Evolutionary conservation across 306 rosid species (phyloP).

Genomic region (Dryas drummondii): DNA sequence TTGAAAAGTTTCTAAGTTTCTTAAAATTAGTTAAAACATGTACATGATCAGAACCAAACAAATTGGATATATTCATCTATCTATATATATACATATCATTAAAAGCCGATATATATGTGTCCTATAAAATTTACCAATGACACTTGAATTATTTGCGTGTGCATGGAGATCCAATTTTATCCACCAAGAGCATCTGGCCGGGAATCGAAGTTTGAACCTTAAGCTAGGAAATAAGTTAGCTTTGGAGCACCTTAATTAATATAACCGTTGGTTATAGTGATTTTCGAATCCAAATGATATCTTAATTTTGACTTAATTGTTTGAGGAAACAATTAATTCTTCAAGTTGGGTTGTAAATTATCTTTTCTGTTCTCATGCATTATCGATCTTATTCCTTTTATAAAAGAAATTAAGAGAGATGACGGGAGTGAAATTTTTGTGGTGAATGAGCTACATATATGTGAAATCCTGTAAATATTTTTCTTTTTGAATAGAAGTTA

Average conservation of each 20-base stretch:
- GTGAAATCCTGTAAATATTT: too few species aligned
- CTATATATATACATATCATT: background rate
- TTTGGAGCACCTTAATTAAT: background rate
- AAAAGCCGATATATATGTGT: background rate
- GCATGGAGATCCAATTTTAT: background rate
- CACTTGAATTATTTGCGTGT: background rate
- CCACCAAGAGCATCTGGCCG: conserved; percentile 3
- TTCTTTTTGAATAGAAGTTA: too few species aligned
- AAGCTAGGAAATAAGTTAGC: background rate
- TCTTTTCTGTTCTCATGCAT: too few species aligned
- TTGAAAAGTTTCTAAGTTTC: conserved; percentile 5
- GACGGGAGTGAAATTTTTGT: too few species aligned
- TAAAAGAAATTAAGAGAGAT: too few species aligned
- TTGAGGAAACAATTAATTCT: too few species aligned
- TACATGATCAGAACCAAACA: conserved; percentile 5
- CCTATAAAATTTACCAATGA: background rate
- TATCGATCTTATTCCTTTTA: too few species aligned
- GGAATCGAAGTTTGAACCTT: conserved; percentile 20
- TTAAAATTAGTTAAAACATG: background rate
- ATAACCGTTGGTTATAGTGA: background rate
- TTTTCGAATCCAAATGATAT: conserved; percentile 19
- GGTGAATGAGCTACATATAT: too few species aligned
- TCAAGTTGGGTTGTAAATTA: too few species aligned
- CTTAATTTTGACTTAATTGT: background rate
- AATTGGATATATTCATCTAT: background rate